Base-by-base conservation (phyloP, 495 filamentous ascomycete species). In the Hapsidospora chrysogenum region DNA sequence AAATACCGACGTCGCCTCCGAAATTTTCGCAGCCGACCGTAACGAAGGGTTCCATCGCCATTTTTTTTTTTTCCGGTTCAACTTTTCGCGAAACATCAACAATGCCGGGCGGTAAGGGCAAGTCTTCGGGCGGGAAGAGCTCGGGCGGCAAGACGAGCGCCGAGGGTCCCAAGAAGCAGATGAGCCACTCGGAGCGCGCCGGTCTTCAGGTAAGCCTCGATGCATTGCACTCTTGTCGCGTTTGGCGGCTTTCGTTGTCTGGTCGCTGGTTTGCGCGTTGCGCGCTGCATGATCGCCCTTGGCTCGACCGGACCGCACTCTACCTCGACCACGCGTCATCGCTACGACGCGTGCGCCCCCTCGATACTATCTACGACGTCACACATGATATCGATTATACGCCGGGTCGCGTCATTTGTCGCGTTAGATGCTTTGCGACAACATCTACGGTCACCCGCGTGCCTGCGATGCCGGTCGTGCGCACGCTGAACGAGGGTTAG, bases 161-260 rank as follows among this genome's bases (percentile, higher is more conserved):
- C 33, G 74, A 74, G 33, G 61, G 67, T 56, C 56, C 71, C 56
- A 94, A 95, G 68, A 80, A 82, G 49, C 86, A 96, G 60, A 87
- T 95, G 64, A 94, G 85, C 50, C 89, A 97, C 67, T 95, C 87
- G 47, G 84, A 84, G 49, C 92, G 95, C 62, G 89, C 89, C 59
- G 89, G 89, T 58, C 72, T 97, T 51, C 89, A 97, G 80, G 89
- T 97, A 66, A 72, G 89, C 74, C 50, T 17, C 10, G 33, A 29
- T 28, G 20, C 17, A 39, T 40, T 42, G 48, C 11, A 23, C 38
- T 18, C 43, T 44, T 35, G 9, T 39, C 15, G 17, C 41, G 34
- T 43, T 51, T 40, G 41, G 43, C 40, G 29, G 16, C 41, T 17
- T 27, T 41, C 29, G 43, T 43, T 43, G 37, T 30, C 21, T 19